These are phyloP conservation scores for Chamaecyparis obtusa DNA, from an alignment of 75 land plant genomes.

Conservation along the genomic window DNA sequence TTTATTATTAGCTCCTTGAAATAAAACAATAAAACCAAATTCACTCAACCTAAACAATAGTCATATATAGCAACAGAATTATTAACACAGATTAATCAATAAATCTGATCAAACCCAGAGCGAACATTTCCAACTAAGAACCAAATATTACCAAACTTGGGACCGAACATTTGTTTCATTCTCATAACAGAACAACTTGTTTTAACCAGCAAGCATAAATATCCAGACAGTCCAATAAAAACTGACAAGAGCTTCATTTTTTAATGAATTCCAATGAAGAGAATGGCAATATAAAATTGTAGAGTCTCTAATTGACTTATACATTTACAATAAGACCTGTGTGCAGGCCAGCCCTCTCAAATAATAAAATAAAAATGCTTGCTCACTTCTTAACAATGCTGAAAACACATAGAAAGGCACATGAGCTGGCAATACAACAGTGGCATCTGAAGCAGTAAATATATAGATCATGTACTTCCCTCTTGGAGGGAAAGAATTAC, in stretches of 20 bases:
- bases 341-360: background rate
- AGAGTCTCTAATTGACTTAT: background rate
- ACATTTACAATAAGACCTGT: background rate
- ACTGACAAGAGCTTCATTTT: background rate
- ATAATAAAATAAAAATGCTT: slow-evolving; percentile 9
- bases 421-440: slow-evolving; percentile 8
- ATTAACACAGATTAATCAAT: too few species aligned
- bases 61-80: too few species aligned
- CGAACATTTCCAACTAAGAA: background rate
- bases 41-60: too few species aligned
- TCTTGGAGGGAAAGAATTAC: slow-evolving; percentile 17
- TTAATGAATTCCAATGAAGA: background rate
- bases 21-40: too few species aligned
- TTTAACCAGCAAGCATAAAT: background rate
- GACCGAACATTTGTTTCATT: background rate
- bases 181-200: background rate
- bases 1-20: too few species aligned
- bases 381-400: background rate
- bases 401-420: background rate
- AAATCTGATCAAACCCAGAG: too few species aligned
- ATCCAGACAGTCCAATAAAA: background rate
- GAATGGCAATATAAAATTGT: background rate
- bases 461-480: slow-evolving; percentile 14
- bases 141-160: background rate
- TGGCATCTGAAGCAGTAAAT: slow-evolving; percentile 12